phyloP scores from a whole-genome alignment of 2,329 filamentous ascomycete genomes.

The Alternaria tenuissima region DNA sequence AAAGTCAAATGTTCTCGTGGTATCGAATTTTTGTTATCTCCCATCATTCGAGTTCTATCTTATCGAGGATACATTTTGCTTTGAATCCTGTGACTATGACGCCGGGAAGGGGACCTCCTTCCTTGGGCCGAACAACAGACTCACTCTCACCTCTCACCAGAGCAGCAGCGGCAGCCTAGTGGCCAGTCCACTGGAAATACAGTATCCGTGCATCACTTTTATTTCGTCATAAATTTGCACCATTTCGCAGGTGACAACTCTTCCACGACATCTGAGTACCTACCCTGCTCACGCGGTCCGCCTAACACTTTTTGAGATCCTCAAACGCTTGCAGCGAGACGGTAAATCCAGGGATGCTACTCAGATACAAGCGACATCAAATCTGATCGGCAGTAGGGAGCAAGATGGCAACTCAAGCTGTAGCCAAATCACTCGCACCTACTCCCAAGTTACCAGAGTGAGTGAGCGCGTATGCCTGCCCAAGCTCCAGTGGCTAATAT shows the following conservation, averaged over 20 bases:
- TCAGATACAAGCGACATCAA: neutral
- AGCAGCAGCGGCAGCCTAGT: neutral
- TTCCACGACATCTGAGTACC: neutral
- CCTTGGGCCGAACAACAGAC: neutral
- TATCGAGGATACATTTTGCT: neutral
- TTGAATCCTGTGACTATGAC: neutral
- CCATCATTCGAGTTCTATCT: too few relatives aligned
- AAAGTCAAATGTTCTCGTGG: too few relatives aligned
- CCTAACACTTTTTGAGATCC: neutral
- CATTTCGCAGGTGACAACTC: neutral
- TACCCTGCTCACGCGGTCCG: neutral
- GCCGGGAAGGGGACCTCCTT: neutral
- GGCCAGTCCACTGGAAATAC: neutral
- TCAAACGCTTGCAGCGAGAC: neutral
- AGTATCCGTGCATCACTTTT: neutral
- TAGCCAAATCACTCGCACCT: neutral
- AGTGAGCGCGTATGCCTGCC: neutral
- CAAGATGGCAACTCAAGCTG: neutral
- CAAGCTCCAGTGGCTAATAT: neutral
- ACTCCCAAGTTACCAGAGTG: neutral
- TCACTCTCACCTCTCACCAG: neutral
- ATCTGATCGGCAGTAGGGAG: neutral
- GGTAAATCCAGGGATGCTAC: neutral
- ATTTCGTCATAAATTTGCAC: too few relatives aligned
- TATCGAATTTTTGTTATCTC: too few relatives aligned